These are phyloP conservation scores for Lupinus albus DNA, from an alignment of 306 rosid species.

Conservation along the genomic window DNA sequence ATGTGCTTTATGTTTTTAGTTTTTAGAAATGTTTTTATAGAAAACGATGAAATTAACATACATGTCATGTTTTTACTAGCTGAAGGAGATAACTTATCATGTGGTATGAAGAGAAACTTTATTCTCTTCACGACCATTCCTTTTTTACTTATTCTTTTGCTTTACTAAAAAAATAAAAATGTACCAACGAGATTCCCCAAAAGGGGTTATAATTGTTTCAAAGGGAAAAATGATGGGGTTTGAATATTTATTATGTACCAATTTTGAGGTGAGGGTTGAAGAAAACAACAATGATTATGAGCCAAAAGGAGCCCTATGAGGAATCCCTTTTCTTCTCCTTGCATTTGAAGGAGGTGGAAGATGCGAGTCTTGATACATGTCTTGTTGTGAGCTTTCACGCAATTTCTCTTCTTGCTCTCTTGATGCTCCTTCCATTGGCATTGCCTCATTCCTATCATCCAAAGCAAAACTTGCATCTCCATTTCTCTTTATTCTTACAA, in stretches of 20 bases:
- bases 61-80: no score
- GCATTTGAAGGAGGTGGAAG: constrained; percentile 75
- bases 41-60: no score
- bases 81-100: no score
- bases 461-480: constrained; percentile 73
- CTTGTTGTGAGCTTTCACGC: constrained; percentile 84
- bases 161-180: constrained; percentile 29
- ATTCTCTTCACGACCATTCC: no score
- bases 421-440: constrained; percentile 49
- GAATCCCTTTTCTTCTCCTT: constrained; percentile 98
- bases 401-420: constrained; percentile 53
- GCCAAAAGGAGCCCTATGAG: constrained; percentile 91
- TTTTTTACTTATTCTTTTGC: constrained; percentile 2
- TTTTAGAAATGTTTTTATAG: no score
- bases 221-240: constrained; percentile 25
- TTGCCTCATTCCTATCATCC: constrained; percentile 57
- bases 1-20: no score
- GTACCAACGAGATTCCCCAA: constrained; percentile 38
- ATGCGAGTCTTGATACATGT: constrained; percentile 69
- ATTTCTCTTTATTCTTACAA: constrained; percentile 77
- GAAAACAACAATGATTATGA: constrained; percentile 44
- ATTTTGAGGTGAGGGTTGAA: constrained; percentile 8
- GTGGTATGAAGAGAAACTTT: no score
- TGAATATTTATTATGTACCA: constrained; percentile 41
- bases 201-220: constrained; percentile 27